Percentiles rank a stretch among this genome's conserved stretches.
phyloP scores from a whole-genome alignment of 1,284 basidiomycete genomes.

The Schizopora paradoxa region DNA sequence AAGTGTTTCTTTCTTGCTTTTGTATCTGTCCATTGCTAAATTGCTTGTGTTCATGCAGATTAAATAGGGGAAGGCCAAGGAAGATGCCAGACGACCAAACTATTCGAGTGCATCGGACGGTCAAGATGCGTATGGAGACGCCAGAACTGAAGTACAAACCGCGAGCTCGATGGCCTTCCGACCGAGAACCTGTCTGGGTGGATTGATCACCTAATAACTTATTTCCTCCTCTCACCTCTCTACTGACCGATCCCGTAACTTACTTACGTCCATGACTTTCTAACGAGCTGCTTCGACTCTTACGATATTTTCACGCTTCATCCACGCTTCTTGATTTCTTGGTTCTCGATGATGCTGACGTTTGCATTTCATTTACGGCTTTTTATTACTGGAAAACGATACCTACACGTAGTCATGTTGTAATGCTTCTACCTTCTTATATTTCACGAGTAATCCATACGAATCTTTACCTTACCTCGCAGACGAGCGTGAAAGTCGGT shows the following conservation, averaged over 20 bases:
- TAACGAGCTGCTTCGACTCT: not conserved
- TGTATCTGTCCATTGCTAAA: not conserved
- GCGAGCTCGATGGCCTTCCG: slow-evolving; percentile 7
- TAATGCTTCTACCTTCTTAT: too few species aligned
- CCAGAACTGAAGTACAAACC: slow-evolving; percentile 14
- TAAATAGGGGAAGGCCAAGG: slow-evolving; percentile 8
- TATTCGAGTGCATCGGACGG: slow-evolving; percentile 13
- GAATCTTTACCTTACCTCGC: too few species aligned
- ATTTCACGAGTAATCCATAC: too few species aligned
- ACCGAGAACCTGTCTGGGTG: slow-evolving; percentile 10
- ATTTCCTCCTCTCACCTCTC: too few species aligned
- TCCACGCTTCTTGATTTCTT: not conserved
- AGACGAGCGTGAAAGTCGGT: too few species aligned
- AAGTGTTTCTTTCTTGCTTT: not conserved
- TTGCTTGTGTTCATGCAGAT: slow-evolving; percentile 3
- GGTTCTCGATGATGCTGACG: too few species aligned
- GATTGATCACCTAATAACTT: slow-evolving; percentile 2
- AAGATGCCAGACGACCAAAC: slow-evolving; percentile 8
- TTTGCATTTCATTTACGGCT: too few species aligned
- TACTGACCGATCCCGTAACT: too few species aligned
- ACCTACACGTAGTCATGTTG: too few species aligned
- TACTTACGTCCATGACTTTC: not conserved
- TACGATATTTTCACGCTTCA: not conserved
- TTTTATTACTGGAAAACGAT: too few species aligned
- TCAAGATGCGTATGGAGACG: slow-evolving; percentile 17